Evolutionary conservation across 225 moss, liverwort and hornwort species (phyloP), one percentile per base, ranked within the genome.

Genomic region (Rhytidiadelphus loreus): DNA sequence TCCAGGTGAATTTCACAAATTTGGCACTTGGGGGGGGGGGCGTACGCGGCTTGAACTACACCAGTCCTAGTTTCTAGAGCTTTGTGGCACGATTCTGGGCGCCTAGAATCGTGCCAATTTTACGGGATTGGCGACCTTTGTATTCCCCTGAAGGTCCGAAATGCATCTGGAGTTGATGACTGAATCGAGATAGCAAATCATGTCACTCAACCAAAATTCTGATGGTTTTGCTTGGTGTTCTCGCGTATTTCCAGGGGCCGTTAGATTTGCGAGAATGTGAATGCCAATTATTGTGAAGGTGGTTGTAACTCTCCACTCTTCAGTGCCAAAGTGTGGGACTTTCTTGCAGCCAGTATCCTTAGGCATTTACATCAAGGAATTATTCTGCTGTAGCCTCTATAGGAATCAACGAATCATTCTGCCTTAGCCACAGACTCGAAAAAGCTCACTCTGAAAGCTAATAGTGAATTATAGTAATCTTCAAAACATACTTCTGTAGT

Each of bases 211-310:
- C n/a, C 33, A 22, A 20, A 82, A 18, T 58, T 61, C 58, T 91
- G 71, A 88, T 86, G 37, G 48, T 33, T 37, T 55, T 70, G 20
- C 28, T 72, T 80, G 43, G 53, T 84, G 75, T 59, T 84, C 64
- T 68, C 86, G 33, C 35, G 7, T 83, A 33, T 62, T 83, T 29
- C 21, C 84, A 84, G 84, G 87, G 61, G 58, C 64, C 85, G 2
- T 87, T 81, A 82, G 81, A 90, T 87, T 87, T 88, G 77, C 88
- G 68, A 84, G 84, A 63, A 70, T 55, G 77, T 63, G 76, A 87
- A 82, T 62, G 62, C 43, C 76, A 60, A 18, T 65, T 33, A 35
- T 8, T 50, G 48, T 86, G 80, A 88, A 86, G 80, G 86, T 86
- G 75, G 84, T 28, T 80, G 66, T 37, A 46, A 58, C 46, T 89